A percentile compares a stretch with the other conserved stretches of the same genome.
Conservation (phyloP, 75 land plant species). For the Cryptomeria japonica region DNA sequence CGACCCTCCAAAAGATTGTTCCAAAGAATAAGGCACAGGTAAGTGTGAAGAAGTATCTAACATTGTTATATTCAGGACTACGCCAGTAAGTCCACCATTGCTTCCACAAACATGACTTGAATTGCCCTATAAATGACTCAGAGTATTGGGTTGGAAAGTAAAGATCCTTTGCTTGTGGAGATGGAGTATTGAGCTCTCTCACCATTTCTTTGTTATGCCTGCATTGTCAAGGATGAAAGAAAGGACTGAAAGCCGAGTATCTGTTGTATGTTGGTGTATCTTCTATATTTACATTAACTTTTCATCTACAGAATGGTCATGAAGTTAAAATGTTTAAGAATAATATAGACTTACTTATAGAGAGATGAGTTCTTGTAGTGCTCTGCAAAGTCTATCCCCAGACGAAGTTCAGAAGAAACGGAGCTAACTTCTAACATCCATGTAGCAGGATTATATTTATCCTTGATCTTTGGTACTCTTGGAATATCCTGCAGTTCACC, state of each 20-base stretch:
- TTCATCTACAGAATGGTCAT: not conserved
- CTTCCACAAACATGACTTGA: constrained; percentile 76
- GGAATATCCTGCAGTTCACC: constrained; percentile 49
- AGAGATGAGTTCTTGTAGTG: constrained; percentile 55
- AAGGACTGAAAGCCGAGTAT: not conserved
- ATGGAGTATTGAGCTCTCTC: constrained; percentile 51
- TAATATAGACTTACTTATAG: constrained; percentile 40
- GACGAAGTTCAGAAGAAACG: constrained; percentile 41
- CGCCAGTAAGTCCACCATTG: constrained; percentile 85
- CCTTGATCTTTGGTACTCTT: constrained; percentile 68
- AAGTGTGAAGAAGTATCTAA: constrained; percentile 63
- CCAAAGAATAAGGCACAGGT: constrained; percentile 60
- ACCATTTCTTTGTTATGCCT: constrained; percentile 65
- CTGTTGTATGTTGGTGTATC: not conserved
- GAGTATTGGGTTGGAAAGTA: constrained; percentile 58
- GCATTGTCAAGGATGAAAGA: not conserved
- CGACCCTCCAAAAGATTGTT: constrained; percentile 69
- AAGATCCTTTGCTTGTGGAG: constrained; percentile 62
- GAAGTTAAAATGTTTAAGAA: not conserved
- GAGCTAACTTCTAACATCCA: constrained; percentile 95
- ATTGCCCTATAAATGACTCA: constrained; percentile 49
- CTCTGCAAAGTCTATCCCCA: constrained; percentile 74
- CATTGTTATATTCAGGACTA: constrained; percentile 83
- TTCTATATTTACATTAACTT: not conserved
- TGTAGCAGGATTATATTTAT: constrained; percentile 84